Evolutionary conservation across 345 rosid species (phyloP).

Genomic region (Cardamine resedifolia): DNA sequence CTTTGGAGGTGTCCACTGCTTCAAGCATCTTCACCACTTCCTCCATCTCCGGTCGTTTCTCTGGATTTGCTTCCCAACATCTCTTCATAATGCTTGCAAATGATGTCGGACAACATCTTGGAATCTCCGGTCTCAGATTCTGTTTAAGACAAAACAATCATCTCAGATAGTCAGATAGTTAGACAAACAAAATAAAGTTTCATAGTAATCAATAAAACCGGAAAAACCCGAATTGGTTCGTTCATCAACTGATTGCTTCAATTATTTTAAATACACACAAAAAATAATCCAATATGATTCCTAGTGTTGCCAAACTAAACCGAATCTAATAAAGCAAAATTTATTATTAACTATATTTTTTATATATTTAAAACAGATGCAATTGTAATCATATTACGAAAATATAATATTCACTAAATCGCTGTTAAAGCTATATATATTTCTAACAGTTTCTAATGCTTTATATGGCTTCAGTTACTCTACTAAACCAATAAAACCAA

Average conservation of each 20-base stretch:
- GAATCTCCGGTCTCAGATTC: conserved; percentile 89
- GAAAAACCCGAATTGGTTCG: background rate
- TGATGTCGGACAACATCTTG: conserved; percentile 84
- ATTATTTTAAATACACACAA: background rate
- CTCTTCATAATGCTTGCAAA: conserved; percentile 74
- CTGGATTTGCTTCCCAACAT: conserved; percentile 89
- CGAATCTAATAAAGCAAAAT: background rate
- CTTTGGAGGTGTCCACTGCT: conserved; percentile 85
- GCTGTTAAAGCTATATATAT: too few species aligned
- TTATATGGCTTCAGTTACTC: background rate
- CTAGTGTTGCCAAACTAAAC: background rate
- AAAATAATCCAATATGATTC: background rate
- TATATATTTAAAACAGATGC: background rate
- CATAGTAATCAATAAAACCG: background rate
- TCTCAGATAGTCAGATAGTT: background rate
- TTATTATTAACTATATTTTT: too few species aligned
- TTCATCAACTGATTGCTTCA: too few species aligned
- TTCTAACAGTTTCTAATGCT: too few species aligned
- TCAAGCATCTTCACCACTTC: conserved; percentile 87
- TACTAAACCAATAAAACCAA: background rate
- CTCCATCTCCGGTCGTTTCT: conserved; percentile 91
- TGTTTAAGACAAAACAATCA: conserved; percentile 32
- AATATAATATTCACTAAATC: background rate
- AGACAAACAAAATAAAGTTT: too few species aligned
- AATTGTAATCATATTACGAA: background rate